Percentiles rank a stretch among this genome's conserved stretches.
Evolutionary conservation across 2,329 filamentous ascomycete species (phyloP).

Genomic region (Trichoderma aggressivum): DNA sequence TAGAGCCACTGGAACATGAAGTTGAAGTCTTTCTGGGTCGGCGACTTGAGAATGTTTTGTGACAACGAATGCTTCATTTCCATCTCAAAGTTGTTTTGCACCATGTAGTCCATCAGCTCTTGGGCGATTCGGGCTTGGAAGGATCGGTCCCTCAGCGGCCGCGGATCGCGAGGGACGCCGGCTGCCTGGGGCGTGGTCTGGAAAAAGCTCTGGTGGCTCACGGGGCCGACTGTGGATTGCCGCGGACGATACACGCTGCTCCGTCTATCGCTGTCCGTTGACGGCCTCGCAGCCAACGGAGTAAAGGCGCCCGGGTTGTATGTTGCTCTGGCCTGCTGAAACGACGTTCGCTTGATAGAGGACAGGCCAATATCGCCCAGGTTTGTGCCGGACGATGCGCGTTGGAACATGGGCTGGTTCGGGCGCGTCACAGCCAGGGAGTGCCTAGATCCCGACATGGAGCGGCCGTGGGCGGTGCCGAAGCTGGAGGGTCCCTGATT

Average conservation of each 20-base stretch:
- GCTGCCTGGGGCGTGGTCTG: slow-evolving; percentile 78
- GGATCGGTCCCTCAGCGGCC: slow-evolving; percentile 75
- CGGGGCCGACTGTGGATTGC: slow-evolving; percentile 65
- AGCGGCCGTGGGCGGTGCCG: slow-evolving; percentile 69
- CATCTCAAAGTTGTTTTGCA: slow-evolving; percentile 93
- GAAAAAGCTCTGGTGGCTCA: slow-evolving; percentile 89
- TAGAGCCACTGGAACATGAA: slow-evolving; percentile 98
- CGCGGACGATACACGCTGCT: slow-evolving; percentile 78
- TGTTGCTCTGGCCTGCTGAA: slow-evolving; percentile 70
- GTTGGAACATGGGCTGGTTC: slow-evolving; percentile 81
- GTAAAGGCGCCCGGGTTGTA: slow-evolving; percentile 51
- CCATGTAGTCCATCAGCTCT: slow-evolving; percentile 87
- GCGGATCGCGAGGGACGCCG: slow-evolving; percentile 79
- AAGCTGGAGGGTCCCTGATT: slow-evolving; percentile 71
- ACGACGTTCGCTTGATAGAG: slow-evolving; percentile 79
- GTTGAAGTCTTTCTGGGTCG: slow-evolving; percentile 97
- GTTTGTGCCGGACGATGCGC: slow-evolving; percentile 78
- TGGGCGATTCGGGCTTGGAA: slow-evolving; percentile 82
- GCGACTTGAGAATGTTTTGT: slow-evolving; percentile 85
- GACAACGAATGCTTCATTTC: slow-evolving; percentile 95
- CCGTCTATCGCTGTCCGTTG: slow-evolving; percentile 57
- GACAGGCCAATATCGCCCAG: slow-evolving; percentile 76
- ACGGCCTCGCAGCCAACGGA: slow-evolving; percentile 53
- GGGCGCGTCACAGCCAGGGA: slow-evolving; percentile 82
- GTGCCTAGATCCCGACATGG: slow-evolving; percentile 77